phyloP scores from a whole-genome alignment of 371 early-diverging fungal genomes.

The Fennellomyces sp. region DNA sequence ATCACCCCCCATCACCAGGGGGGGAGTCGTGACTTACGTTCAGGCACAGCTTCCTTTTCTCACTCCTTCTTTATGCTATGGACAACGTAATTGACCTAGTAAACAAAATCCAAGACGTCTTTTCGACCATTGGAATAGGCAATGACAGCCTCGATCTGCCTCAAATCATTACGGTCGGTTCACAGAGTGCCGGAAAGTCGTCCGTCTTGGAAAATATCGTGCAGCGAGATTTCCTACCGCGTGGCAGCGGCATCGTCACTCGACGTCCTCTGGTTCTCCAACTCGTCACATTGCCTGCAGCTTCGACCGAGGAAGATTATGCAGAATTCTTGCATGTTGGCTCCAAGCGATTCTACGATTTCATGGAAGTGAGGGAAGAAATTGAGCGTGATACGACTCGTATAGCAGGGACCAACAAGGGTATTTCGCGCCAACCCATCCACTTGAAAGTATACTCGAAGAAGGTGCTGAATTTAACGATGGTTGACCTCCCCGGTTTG shows the following conservation, averaged over 20 bases:
- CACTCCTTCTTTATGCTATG: constrained; percentile 42
- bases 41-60: neutral
- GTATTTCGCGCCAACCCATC: constrained; percentile 83
- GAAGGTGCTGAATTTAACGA: constrained; percentile 86
- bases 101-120: constrained; percentile 94
- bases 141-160: constrained; percentile 88
- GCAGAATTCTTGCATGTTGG: constrained; percentile 82
- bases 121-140: constrained; percentile 70
- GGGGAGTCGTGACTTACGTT: neutral
- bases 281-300: constrained; percentile 66
- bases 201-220: constrained; percentile 93
- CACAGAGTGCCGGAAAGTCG: constrained; percentile 92
- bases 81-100: constrained; percentile 83
- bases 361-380: constrained; percentile 81
- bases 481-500: constrained; percentile 94
- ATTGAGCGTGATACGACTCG: constrained; percentile 89
- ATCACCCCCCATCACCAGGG: neutral
- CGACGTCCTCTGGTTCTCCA: constrained; percentile 93
- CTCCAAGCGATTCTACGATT: constrained; percentile 76
- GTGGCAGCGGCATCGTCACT: constrained; percentile 93
- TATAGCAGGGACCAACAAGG: constrained; percentile 85
- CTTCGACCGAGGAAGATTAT: constrained; percentile 47
- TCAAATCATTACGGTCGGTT: constrained; percentile 87
- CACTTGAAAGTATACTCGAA: constrained; percentile 85
- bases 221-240: constrained; percentile 89